These are phyloP conservation scores for Colletotrichum gigasporum DNA, from an alignment of 2,329 filamentous ascomycete genomes.

Conservation along the genomic window DNA sequence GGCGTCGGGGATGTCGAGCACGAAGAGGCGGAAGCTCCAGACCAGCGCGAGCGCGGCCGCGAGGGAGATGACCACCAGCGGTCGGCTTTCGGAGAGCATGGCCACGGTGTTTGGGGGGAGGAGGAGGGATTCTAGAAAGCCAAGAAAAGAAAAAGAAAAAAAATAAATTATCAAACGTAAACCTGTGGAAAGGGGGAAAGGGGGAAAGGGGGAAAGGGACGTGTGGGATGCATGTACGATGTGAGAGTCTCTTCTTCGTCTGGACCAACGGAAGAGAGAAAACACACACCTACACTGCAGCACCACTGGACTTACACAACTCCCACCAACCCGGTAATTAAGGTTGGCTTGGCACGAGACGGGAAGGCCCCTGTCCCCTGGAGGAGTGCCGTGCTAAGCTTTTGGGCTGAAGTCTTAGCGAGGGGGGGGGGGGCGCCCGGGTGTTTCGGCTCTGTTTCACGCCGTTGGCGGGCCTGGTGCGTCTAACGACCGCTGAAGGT, in stretches of 20 bases:
- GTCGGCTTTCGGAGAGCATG: slow-evolving; percentile 25
- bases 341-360: neutral
- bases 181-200: too few species aligned
- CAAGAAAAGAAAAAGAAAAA: neutral
- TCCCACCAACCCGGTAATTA: too few species aligned
- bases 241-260: too few species aligned
- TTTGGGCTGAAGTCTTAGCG: neutral
- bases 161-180: neutral
- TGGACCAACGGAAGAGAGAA: too few species aligned
- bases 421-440: neutral
- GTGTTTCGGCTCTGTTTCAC: slow-evolving; percentile 26
- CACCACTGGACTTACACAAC: too few species aligned
- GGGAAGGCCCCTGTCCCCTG: neutral
- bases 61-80: slow-evolving; percentile 15
- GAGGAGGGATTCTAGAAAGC: slow-evolving; percentile 4
- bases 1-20: neutral
- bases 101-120: too few species aligned
- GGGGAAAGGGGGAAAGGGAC: too few species aligned
- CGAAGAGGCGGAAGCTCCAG: slow-evolving; percentile 21
- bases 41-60: slow-evolving; percentile 9
- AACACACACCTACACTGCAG: too few species aligned
- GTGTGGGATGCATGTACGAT: too few species aligned
- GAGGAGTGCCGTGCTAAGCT: neutral
- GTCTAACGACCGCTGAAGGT: too few species aligned
- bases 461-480: neutral